A percentile compares a stretch with the other conserved stretches of the same genome.
Conservation (phyloP, 2,329 filamentous ascomycete species). For the Hypoxylon sp. region DNA sequence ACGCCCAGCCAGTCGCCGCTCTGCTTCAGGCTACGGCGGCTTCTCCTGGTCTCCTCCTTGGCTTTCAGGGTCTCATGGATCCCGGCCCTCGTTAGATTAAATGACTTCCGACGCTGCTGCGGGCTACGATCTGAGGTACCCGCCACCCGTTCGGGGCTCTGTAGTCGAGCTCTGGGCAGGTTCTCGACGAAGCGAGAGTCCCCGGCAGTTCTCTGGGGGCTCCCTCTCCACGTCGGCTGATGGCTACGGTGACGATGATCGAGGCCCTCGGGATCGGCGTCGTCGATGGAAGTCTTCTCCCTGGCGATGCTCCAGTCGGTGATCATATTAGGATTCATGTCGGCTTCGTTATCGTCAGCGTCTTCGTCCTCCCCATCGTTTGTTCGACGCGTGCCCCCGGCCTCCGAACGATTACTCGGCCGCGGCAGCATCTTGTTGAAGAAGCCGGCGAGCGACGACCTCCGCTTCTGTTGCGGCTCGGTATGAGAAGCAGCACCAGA, state of each 20-base stretch:
- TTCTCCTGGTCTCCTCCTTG: constrained; percentile 48
- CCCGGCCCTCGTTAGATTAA: constrained; percentile 28
- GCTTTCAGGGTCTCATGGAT: constrained; percentile 33
- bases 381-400: constrained; percentile 56
- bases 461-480: constrained; percentile 27
- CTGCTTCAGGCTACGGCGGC: constrained; percentile 57
- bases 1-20: constrained; percentile 67
- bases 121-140: constrained; percentile 1
- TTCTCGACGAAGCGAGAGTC: constrained; percentile 27
- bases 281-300: constrained; percentile 24
- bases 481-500: neutral
- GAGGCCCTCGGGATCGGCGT: constrained; percentile 1
- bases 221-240: constrained; percentile 26
- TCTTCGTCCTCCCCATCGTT: constrained; percentile 29
- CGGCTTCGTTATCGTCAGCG: constrained; percentile 35
- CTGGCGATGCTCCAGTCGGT: constrained; percentile 42
- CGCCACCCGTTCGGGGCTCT: constrained; percentile 6
- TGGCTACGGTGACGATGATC: constrained; percentile 24
- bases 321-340: constrained; percentile 39
- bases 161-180: constrained; percentile 10
- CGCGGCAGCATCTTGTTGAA: constrained; percentile 58
- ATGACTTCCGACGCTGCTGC: constrained; percentile 17
- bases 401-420: constrained; percentile 59
- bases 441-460: constrained; percentile 50
- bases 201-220: constrained; percentile 26